Evolutionary conservation across 2,329 filamentous ascomycete genomes (phyloP).

Genomic region (Penicillium sp.): DNA sequence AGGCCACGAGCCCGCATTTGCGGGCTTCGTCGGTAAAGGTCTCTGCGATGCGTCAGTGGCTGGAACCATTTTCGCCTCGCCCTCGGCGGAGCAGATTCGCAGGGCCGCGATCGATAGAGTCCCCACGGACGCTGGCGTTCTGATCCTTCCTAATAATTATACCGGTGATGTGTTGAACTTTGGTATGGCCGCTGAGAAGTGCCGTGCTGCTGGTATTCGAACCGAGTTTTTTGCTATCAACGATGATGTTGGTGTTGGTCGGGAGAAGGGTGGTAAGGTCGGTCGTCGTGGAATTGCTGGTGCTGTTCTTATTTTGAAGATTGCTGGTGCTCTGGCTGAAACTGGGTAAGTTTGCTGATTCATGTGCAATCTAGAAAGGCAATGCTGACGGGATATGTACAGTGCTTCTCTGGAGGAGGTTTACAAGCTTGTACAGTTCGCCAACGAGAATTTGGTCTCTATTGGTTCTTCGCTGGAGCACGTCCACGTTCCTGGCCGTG

Average conservation of each 20-base stretch:
- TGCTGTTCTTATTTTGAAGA: slow-evolving; percentile 89
- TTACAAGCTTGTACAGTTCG: slow-evolving; percentile 69
- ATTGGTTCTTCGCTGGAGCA: slow-evolving; percentile 85
- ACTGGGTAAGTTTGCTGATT: slow-evolving; percentile 55
- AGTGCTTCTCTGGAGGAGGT: slow-evolving; percentile 68
- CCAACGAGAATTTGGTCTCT: slow-evolving; percentile 76
- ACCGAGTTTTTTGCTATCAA: slow-evolving; percentile 91
- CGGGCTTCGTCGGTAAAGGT: slow-evolving; percentile 80
- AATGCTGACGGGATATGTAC: background rate
- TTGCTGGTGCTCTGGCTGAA: slow-evolving; percentile 80
- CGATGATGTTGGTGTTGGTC: slow-evolving; percentile 88
- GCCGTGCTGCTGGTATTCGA: slow-evolving; percentile 73
- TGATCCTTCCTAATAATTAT: slow-evolving; percentile 96
- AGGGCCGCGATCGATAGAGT: slow-evolving; percentile 74
- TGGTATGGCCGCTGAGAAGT: slow-evolving; percentile 91
- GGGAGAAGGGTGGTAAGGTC: slow-evolving; percentile 83
- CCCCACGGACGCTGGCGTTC: slow-evolving; percentile 70
- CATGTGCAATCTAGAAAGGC: background rate
- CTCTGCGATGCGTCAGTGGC: slow-evolving; percentile 80
- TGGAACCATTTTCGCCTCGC: slow-evolving; percentile 84
- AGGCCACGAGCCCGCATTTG: slow-evolving; percentile 88
- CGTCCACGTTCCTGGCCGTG: slow-evolving; percentile 88
- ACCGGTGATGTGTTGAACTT: slow-evolving; percentile 91
- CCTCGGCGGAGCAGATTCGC: slow-evolving; percentile 79
- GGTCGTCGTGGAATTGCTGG: slow-evolving; percentile 88